Percentiles rank a stretch among this genome's conserved stretches.
Conservation (phyloP, 495 filamentous ascomycete genomes). For the Neurospora terricola region DNA sequence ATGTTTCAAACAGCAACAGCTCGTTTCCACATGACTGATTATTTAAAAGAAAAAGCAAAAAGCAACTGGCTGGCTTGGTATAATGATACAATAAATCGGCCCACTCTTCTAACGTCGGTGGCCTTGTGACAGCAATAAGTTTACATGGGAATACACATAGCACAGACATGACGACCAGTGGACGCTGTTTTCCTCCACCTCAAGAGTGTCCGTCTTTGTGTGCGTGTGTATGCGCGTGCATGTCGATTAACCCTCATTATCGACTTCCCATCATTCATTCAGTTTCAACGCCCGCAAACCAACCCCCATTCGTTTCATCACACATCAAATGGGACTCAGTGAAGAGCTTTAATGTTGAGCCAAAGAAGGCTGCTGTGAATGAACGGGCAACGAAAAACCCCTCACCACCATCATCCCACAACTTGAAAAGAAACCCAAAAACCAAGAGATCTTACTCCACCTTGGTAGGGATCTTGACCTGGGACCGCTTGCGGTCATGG, state of each 20-base stretch:
- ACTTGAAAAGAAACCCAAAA: neutral
- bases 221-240: neutral
- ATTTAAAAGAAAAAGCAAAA: neutral
- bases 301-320: neutral
- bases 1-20: too few relatives aligned
- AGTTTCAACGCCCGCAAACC: neutral
- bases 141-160: neutral
- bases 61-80: neutral
- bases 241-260: neutral
- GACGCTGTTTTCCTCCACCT: neutral
- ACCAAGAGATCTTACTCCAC: slow-evolving; percentile 16
- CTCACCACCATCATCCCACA: neutral
- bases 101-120: neutral
- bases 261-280: neutral
- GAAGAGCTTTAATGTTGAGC: neutral
- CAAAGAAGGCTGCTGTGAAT: neutral
- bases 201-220: neutral
- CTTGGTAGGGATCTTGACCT: slow-evolving; percentile 38
- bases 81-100: neutral
- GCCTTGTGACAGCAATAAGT: neutral
- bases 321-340: neutral
- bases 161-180: neutral
- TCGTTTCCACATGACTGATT: neutral
- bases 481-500: slow-evolving; percentile 36
- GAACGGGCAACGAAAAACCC: neutral